Conservation (phyloP, 129 eudicot species). For the Tagetes patula region DNA sequence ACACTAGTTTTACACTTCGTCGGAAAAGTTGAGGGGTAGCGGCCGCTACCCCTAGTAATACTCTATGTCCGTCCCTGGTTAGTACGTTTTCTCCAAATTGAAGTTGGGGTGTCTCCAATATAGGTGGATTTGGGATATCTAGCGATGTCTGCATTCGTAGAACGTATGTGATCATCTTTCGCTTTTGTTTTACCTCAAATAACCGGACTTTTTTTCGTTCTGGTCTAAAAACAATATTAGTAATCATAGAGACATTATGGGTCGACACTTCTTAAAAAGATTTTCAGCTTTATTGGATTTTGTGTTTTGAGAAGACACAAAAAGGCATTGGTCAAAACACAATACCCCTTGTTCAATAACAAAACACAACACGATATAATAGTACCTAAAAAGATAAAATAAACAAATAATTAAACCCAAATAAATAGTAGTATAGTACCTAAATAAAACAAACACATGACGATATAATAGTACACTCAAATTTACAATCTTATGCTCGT, state of each 20-base stretch:
- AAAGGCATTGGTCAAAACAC: conserved; percentile 3
- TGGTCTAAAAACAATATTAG: no score
- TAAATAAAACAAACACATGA: neutral
- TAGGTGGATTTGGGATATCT: no score
- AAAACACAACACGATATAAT: neutral
- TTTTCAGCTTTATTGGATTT: conserved; percentile 1
- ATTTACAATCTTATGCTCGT: neutral
- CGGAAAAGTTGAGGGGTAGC: no score
- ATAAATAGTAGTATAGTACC: neutral
- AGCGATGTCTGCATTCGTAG: no score
- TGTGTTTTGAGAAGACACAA: conserved; percentile 3
- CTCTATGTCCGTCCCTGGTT: no score
- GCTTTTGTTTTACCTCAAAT: no score
- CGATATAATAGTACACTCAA: neutral
- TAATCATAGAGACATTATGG: conserved; percentile 6
- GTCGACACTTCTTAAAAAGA: neutral
- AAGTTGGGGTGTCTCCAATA: no score
- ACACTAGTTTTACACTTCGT: no score
- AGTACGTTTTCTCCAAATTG: no score
- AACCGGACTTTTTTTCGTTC: no score
- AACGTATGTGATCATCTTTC: no score
- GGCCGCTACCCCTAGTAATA: no score
- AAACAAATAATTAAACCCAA: neutral
- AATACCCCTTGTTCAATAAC: conserved; percentile 3
- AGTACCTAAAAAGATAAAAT: conserved; percentile 1